Conservation (phyloP, 2,329 filamentous ascomycete genomes). For the Stachybotrys echinatus region DNA sequence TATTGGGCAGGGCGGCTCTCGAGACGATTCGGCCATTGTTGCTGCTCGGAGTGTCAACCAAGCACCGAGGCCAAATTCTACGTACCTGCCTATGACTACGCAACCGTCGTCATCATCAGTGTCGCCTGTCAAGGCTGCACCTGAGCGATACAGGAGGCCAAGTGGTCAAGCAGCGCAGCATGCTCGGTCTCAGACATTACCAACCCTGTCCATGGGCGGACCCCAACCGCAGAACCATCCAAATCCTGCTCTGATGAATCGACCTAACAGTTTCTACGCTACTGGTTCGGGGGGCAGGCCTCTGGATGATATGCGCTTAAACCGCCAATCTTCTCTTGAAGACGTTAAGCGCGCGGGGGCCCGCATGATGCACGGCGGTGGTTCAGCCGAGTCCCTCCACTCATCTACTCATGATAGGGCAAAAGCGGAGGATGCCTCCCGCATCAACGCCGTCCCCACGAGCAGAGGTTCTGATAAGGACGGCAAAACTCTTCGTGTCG, state of each 20-base stretch:
- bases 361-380: slow-evolving; percentile 71
- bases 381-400: slow-evolving; percentile 22
- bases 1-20: slow-evolving; percentile 34
- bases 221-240: slow-evolving; percentile 23
- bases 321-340: slow-evolving; percentile 53
- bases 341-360: slow-evolving; percentile 72
- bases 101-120: slow-evolving; percentile 41
- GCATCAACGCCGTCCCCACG: background rate
- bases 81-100: slow-evolving; percentile 31
- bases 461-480: slow-evolving; percentile 27
- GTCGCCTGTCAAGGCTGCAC: slow-evolving; percentile 43
- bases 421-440: background rate
- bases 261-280: slow-evolving; percentile 50
- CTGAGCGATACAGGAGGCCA: slow-evolving; percentile 75
- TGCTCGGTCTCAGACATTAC: slow-evolving; percentile 27
- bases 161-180: slow-evolving; percentile 38
- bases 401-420: slow-evolving; percentile 13
- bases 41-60: slow-evolving; percentile 34
- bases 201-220: slow-evolving; percentile 14
- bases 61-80: slow-evolving; percentile 36
- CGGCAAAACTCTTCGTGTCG: slow-evolving; percentile 33
- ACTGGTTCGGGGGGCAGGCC: slow-evolving; percentile 44
- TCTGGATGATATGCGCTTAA: slow-evolving; percentile 66
- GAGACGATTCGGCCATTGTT: slow-evolving; percentile 47
- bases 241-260: slow-evolving; percentile 28